A percentile compares a stretch with the other conserved stretches of the same genome.
phyloP scores from a whole-genome alignment of 768 basidiomycete species.

The Asterophora parasitica region DNA sequence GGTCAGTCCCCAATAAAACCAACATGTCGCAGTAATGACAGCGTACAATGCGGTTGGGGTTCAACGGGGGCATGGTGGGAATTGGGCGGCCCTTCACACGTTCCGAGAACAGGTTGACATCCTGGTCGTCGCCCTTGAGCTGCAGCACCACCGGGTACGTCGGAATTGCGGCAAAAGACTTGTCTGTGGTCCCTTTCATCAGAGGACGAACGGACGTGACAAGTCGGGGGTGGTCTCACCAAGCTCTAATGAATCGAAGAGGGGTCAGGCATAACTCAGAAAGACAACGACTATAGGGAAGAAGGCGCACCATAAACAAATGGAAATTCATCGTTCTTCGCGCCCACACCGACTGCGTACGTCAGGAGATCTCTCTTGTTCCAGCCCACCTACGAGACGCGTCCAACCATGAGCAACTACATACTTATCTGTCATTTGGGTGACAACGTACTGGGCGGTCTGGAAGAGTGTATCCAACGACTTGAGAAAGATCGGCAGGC shows the following conservation, averaged over 20 bases:
- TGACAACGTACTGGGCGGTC: constrained; percentile 27
- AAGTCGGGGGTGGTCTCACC: constrained; percentile 28
- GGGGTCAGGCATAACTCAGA: background rate
- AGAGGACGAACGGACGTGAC: too few relatives aligned
- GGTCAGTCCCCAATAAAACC: background rate
- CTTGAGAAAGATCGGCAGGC: constrained; percentile 58
- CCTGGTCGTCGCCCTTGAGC: constrained; percentile 65
- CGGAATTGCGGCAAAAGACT: constrained; percentile 70
- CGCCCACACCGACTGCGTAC: constrained; percentile 79
- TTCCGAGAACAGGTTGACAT: constrained; percentile 66
- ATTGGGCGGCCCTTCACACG: constrained; percentile 38
- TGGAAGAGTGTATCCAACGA: constrained; percentile 49
- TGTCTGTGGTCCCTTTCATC: constrained; percentile 34
- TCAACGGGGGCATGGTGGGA: constrained; percentile 66
- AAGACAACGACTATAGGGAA: background rate
- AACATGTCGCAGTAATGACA: background rate
- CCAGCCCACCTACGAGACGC: constrained; percentile 61
- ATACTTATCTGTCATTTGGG: background rate
- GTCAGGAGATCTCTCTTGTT: constrained; percentile 78
- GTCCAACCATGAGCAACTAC: background rate
- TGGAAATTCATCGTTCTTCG: constrained; percentile 65
- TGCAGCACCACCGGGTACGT: constrained; percentile 80
- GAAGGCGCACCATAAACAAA: constrained; percentile 62
- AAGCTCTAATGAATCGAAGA: constrained; percentile 38
- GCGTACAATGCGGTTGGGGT: constrained; percentile 66